A percentile compares a stretch with the other conserved stretches of the same genome.
phyloP scores from a whole-genome alignment of 257 asterid species.

The Solanum acaule region DNA sequence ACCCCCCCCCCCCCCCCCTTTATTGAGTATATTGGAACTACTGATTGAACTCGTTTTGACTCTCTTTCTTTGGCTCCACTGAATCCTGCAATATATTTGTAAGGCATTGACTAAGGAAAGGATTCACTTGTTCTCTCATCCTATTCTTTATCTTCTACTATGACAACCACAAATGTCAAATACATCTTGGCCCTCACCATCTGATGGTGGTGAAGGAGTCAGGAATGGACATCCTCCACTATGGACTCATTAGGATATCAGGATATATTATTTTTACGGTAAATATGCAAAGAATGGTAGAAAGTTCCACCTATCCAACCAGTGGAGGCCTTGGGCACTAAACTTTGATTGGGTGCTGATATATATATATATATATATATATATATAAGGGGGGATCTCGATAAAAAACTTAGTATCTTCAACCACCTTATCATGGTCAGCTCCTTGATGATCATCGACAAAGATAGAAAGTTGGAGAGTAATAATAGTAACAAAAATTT shows the following conservation, averaged over 20 bases:
- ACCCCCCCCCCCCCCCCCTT: too few relatives aligned
- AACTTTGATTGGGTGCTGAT: background rate
- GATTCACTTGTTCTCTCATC: background rate
- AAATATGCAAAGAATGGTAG: background rate
- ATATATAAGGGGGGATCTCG: background rate
- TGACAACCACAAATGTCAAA: background rate
- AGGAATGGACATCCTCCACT: background rate
- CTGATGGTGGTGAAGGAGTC: too few relatives aligned
- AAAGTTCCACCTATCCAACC: background rate
- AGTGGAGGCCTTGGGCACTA: background rate
- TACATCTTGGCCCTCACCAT: background rate
- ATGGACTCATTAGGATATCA: background rate
- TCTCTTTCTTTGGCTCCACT: background rate
- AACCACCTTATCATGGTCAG: background rate
- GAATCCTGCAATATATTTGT: background rate
- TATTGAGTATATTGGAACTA: too few relatives aligned
- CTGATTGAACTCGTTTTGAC: too few relatives aligned
- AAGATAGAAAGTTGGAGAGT: too few relatives aligned
- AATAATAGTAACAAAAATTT: too few relatives aligned
- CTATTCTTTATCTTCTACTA: background rate
- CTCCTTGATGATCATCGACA: background rate
- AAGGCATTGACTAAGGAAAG: background rate
- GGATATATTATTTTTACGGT: background rate
- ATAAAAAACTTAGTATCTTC: background rate
- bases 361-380: too few relatives aligned